A percentile compares a stretch with the other conserved stretches of the same genome.
Evolutionary conservation across 192 early-diverging fungal species (phyloP).

Genomic region (Entrophospora sp.): DNA sequence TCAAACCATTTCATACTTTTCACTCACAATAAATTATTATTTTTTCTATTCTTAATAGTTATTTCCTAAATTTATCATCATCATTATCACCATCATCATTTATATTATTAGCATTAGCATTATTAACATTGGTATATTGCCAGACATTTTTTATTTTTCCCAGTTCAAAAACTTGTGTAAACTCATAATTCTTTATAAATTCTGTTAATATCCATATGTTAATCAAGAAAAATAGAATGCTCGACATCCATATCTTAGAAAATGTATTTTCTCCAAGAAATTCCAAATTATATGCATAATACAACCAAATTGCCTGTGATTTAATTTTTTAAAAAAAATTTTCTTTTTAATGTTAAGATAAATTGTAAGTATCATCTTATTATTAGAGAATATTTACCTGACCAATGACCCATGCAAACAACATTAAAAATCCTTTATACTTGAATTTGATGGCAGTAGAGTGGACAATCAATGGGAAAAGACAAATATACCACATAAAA

Average conservation of each 20-base stretch:
- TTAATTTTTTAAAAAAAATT: neutral
- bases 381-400: constrained; percentile 36
- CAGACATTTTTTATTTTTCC: constrained; percentile 42
- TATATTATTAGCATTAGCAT: too few relatives aligned
- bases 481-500: constrained; percentile 98
- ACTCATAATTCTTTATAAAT: constrained; percentile 36
- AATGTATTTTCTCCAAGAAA: constrained; percentile 83
- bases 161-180: constrained; percentile 40
- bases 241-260: constrained; percentile 60
- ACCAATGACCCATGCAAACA: constrained; percentile 59
- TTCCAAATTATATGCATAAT: constrained; percentile 78
- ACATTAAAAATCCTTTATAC: constrained; percentile 42
- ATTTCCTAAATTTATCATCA: too few relatives aligned
- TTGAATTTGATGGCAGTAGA: constrained; percentile 37
- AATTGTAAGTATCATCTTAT: neutral
- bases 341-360: neutral
- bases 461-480: constrained; percentile 81
- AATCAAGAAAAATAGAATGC: constrained; percentile 57
- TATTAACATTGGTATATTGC: too few relatives aligned
- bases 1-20: too few relatives aligned
- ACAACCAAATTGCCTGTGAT: constrained; percentile 78
- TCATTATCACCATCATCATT: too few relatives aligned
- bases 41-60: too few relatives aligned
- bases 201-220: constrained; percentile 68
- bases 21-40: too few relatives aligned